A percentile compares a stretch with the other conserved stretches of the same genome.
Evolutionary conservation across 495 filamentous ascomycete genomes (phyloP).

Genomic region (Tuber brumale): DNA sequence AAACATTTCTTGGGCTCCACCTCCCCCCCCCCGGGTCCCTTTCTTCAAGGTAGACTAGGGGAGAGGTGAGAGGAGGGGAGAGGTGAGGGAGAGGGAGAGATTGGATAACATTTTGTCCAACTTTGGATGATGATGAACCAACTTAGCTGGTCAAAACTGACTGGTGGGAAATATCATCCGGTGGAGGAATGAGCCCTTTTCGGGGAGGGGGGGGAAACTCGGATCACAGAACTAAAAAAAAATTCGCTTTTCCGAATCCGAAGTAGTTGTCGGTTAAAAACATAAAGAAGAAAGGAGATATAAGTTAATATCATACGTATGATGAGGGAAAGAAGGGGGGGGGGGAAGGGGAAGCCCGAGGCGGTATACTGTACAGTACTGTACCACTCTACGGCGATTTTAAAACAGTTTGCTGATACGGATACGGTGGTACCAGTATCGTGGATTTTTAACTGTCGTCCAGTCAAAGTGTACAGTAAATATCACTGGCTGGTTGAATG

Average conservation of each 20-base stretch:
- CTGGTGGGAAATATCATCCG: not conserved
- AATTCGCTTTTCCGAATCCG: not conserved
- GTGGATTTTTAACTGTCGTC: not conserved
- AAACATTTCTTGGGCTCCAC: not conserved
- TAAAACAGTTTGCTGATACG: not conserved
- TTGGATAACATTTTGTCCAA: constrained; percentile 1
- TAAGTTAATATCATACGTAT: too few relatives aligned
- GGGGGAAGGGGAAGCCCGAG: not conserved
- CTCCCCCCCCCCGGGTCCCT: not conserved
- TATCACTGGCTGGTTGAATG: not conserved
- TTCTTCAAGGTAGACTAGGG: not conserved
- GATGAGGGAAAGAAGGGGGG: not conserved
- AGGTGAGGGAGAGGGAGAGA: too few relatives aligned
- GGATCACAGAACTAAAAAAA: not conserved
- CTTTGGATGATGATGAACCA: not conserved
- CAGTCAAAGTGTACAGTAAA: not conserved
- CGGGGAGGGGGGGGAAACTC: too few relatives aligned
- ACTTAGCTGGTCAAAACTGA: not conserved
- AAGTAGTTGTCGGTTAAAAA: not conserved
- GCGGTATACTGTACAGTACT: not conserved
- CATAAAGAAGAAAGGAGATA: too few relatives aligned
- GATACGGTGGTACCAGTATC: not conserved
- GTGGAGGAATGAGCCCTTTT: not conserved
- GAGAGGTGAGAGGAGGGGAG: too few relatives aligned
- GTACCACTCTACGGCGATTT: not conserved